phyloP scores from a whole-genome alignment of 2,329 filamentous ascomycete genomes.

The Westerdykella ornata region DNA sequence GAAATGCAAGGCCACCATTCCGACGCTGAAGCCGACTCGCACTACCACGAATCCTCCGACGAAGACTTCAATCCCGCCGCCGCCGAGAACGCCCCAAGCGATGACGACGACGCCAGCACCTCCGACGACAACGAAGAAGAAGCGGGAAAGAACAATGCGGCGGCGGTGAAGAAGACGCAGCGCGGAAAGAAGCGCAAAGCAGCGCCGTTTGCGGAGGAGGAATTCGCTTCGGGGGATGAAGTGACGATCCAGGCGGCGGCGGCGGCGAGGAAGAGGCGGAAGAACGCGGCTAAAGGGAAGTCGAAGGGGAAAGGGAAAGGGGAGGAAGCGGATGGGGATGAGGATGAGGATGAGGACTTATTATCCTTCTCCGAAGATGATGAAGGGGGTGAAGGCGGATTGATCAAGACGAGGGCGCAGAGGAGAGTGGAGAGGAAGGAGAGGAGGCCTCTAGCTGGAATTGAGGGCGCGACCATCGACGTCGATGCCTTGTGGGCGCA shows the following conservation, averaged over 20 bases:
- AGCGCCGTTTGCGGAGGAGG: constrained; percentile 8
- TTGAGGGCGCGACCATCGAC: constrained; percentile 60
- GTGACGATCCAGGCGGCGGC: constrained; percentile 56
- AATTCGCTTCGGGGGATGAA: constrained; percentile 60
- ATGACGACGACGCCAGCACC: constrained; percentile 48
- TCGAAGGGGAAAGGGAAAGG: constrained; percentile 36
- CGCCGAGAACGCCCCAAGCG: constrained; percentile 45
- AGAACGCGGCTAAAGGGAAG: constrained; percentile 14
- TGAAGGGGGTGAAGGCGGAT: constrained; percentile 50
- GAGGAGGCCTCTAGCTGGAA: constrained; percentile 46
- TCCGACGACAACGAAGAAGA: constrained; percentile 33
- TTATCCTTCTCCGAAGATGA: constrained; percentile 23
- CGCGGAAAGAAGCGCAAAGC: constrained; percentile 19
- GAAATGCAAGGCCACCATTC: constrained; percentile 9
- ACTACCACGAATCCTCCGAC: constrained; percentile 60
- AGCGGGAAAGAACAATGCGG: neutral
- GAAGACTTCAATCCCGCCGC: constrained; percentile 69
- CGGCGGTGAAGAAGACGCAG: constrained; percentile 11
- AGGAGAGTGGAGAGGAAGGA: constrained; percentile 60
- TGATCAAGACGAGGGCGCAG: constrained; percentile 68
- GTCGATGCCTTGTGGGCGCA: constrained; percentile 65
- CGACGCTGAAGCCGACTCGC: constrained; percentile 29
- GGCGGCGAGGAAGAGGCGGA: constrained; percentile 41
- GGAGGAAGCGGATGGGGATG: constrained; percentile 15
- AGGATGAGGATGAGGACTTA: constrained; percentile 14